Percentiles rank a stretch among this genome's conserved stretches.
phyloP scores from a whole-genome alignment of 164 flowering plant genomes.

The Vitis riparia region DNA sequence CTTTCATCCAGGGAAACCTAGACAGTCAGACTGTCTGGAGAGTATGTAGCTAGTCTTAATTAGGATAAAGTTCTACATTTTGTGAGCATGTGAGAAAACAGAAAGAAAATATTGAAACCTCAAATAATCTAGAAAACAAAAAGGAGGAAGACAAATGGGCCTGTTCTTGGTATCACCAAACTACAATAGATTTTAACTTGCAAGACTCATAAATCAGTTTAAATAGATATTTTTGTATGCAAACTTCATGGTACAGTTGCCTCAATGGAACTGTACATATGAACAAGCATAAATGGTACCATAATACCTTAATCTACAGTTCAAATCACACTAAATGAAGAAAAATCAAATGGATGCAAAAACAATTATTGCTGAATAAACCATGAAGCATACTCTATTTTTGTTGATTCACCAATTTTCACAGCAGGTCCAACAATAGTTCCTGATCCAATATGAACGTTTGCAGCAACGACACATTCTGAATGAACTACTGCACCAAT shows the following conservation, averaged over 20 bases:
- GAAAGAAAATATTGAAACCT: not conserved
- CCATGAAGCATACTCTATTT: slow-evolving; percentile 57
- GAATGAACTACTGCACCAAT: slow-evolving; percentile 74
- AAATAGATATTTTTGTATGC: too few species aligned
- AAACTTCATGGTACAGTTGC: too few species aligned
- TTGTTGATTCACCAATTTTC: slow-evolving; percentile 66
- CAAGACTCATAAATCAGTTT: too few species aligned
- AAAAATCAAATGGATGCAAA: not conserved
- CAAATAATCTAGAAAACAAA: too few species aligned
- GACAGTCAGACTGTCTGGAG: not conserved
- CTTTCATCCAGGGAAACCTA: not conserved
- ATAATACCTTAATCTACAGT: too few species aligned
- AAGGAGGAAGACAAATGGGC: too few species aligned
- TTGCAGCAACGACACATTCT: slow-evolving; percentile 46
- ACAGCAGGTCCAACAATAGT: slow-evolving; percentile 72
- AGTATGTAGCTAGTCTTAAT: not conserved
- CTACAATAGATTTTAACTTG: too few species aligned
- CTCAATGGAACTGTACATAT: too few species aligned
- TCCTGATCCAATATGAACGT: slow-evolving; percentile 76
- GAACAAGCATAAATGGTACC: too few species aligned
- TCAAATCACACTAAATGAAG: too few species aligned
- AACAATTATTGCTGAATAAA: not conserved
- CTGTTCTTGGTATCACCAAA: too few species aligned
- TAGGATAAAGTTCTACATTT: too few species aligned
- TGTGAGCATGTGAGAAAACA: not conserved